A percentile compares a stretch with the other conserved stretches of the same genome.
Conservation (phyloP, 208 protist genomes). For the Zelonia costaricensis region DNA sequence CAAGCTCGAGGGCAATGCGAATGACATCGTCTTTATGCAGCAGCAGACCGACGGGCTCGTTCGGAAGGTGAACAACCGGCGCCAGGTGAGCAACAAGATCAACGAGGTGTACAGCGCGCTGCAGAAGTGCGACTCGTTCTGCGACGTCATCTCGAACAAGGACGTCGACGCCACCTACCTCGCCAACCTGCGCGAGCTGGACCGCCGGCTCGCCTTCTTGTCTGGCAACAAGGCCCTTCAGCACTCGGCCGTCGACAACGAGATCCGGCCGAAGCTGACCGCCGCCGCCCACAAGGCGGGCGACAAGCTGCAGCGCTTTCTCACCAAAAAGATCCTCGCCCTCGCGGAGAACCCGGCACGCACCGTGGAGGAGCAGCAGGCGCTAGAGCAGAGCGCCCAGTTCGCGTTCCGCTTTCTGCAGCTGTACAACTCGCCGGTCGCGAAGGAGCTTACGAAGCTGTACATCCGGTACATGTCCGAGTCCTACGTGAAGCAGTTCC, state of each 20-base stretch:
- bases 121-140: slow-evolving; percentile 87
- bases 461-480: slow-evolving; percentile 72
- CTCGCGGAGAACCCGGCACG: slow-evolving; percentile 41
- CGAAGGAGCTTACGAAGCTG: slow-evolving; percentile 48
- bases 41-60: slow-evolving; percentile 69
- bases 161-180: slow-evolving; percentile 72
- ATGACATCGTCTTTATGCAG: slow-evolving; percentile 86
- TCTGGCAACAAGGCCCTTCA: slow-evolving; percentile 71
- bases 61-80: slow-evolving; percentile 71
- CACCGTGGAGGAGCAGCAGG: slow-evolving; percentile 48
- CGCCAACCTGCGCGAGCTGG: slow-evolving; percentile 66
- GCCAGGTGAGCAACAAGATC: slow-evolving; percentile 72
- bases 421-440: slow-evolving; percentile 74
- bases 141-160: slow-evolving; percentile 68
- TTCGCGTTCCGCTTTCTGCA: slow-evolving; percentile 78
- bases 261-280: slow-evolving; percentile 76
- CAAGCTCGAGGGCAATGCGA: slow-evolving; percentile 67
- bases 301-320: slow-evolving; percentile 77
- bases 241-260: slow-evolving; percentile 76
- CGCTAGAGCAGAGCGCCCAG: slow-evolving; percentile 59
- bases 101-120: slow-evolving; percentile 81
- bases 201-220: slow-evolving; percentile 70
- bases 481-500: slow-evolving; percentile 45
- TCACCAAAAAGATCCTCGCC: slow-evolving; percentile 50
- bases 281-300: slow-evolving; percentile 69